A percentile compares a stretch with the other conserved stretches of the same genome.
These are phyloP conservation scores for Scutellaria galericulata DNA, from an alignment of 257 asterid genomes.

Conservation along the genomic window DNA sequence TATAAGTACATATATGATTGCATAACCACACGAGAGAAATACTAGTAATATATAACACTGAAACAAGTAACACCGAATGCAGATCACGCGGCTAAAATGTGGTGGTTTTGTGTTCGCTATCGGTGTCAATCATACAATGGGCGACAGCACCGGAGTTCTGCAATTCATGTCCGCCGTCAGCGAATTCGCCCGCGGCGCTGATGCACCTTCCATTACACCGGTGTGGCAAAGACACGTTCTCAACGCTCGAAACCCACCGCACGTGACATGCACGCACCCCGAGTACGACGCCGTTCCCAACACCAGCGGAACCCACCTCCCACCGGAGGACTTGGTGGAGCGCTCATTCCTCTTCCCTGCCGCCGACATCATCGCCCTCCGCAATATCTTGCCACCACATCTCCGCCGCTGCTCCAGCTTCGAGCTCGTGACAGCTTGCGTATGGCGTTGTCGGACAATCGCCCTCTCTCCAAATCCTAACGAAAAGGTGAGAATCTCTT, in stretches of 20 bases:
- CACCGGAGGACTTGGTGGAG: slow-evolving; percentile 46
- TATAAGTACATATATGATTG: too few relatives aligned
- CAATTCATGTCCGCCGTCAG: slow-evolving; percentile 56
- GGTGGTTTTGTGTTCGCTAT: slow-evolving; percentile 59
- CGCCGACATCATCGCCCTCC: slow-evolving; percentile 52
- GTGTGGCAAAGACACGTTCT: slow-evolving; percentile 65
- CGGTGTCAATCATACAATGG: slow-evolving; percentile 63
- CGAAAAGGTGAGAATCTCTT: slow-evolving; percentile 43
- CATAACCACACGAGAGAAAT: too few relatives aligned
- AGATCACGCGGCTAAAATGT: slow-evolving; percentile 75
- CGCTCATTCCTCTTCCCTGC: slow-evolving; percentile 60
- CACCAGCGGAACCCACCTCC: slow-evolving; percentile 36
- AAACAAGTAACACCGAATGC: neutral
- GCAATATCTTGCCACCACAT: slow-evolving; percentile 42
- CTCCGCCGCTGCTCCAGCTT: slow-evolving; percentile 51
- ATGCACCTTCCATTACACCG: slow-evolving; percentile 48
- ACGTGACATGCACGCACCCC: slow-evolving; percentile 41
- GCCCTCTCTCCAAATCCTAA: slow-evolving; percentile 42
- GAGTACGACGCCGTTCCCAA: slow-evolving; percentile 47
- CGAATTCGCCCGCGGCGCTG: slow-evolving; percentile 59
- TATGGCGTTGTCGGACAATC: slow-evolving; percentile 62
- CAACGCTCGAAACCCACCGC: slow-evolving; percentile 51
- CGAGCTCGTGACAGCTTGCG: slow-evolving; percentile 47
- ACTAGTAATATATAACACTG: too few relatives aligned
- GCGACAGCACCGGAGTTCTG: slow-evolving; percentile 56